Evolutionary conservation across 441 rosid species (phyloP), one percentile per base, ranked within the genome.

Genomic region (Breynia disticha): DNA sequence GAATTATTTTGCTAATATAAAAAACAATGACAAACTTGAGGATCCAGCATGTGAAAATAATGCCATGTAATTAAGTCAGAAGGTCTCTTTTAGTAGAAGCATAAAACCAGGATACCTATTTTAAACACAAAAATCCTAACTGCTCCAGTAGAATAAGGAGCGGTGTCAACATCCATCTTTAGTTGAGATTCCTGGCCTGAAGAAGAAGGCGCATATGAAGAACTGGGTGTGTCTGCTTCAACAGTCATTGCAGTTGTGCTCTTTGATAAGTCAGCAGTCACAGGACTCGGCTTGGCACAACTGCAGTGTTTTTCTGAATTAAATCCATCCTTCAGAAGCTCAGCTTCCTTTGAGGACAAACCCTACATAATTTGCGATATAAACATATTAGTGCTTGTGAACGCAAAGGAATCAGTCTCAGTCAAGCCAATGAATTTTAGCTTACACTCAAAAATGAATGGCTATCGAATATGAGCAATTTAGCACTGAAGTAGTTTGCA

Each of bases 371-470:
- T 60, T 66, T 51, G 46, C 50, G 57, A 73, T 56, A 61, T 37
- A 64, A 48, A 62, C 62, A 59, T 12, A 42, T 69, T 45, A 55
- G 57, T 44, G 55, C 51, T 18, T 45, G 46, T 42, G 42, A 57
- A 56, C 55, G 43, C 46, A 56, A 28, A 52, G n/a, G n/a, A n/a
- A n/a, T n/a, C n/a, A n/a, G n/a, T 51, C 55, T 42, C 46, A 52
- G 21, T 39, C 66, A 59, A 67, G 64, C n/a, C 52, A 48, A 20
- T 32, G 28, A 52, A 52, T 50, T 70, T 49, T 56, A 53, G 56
- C 90, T 85, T 88, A 88, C 97, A 65, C 95, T 87, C 81, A 84
- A 69, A 65, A 86, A 72, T 28, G 82, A 67, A 57, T 85, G 85
- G 57, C 80, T 70, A 70, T 89, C 97, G 69, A 82, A 79, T 66